Evolutionary conservation across 495 filamentous ascomycete genomes (phyloP).

Genomic region (Stereocaulon alpinum): DNA sequence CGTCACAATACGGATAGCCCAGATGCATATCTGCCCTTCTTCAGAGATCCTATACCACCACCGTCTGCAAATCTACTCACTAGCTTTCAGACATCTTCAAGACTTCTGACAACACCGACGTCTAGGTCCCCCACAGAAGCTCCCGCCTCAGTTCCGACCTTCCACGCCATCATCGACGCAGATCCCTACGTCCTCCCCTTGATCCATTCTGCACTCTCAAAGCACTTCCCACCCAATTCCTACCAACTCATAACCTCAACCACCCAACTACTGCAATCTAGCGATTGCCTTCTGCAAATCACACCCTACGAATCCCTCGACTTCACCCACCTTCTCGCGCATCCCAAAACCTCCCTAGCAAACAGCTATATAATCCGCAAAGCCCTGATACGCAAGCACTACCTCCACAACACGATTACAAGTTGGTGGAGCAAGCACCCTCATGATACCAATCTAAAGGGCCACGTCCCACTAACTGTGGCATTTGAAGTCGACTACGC

Average conservation of each 20-base stretch:
- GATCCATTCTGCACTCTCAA: slow-evolving; percentile 58
- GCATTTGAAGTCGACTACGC: slow-evolving; percentile 92
- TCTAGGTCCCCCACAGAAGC: not conserved
- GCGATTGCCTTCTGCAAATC: slow-evolving; percentile 61
- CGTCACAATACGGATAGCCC: too few species aligned
- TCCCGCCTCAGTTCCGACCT: slow-evolving; percentile 22
- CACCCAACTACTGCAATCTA: slow-evolving; percentile 33
- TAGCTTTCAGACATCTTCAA: not conserved
- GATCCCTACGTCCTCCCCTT: slow-evolving; percentile 78
- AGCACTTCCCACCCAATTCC: slow-evolving; percentile 41
- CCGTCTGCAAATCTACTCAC: not conserved
- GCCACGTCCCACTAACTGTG: slow-evolving; percentile 61
- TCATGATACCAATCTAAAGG: slow-evolving; percentile 45
- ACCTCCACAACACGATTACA: slow-evolving; percentile 65
- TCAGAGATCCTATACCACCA: too few species aligned
- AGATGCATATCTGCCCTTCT: not conserved
- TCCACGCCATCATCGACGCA: slow-evolving; percentile 70
- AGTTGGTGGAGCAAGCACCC: slow-evolving; percentile 79
- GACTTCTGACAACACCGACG: not conserved
- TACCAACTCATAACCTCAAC: slow-evolving; percentile 38
- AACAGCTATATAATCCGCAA: slow-evolving; percentile 93
- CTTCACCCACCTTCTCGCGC: slow-evolving; percentile 58
- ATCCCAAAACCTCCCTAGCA: slow-evolving; percentile 49
- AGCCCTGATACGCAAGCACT: slow-evolving; percentile 95
- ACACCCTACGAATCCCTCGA: slow-evolving; percentile 76